Evolutionary conservation across 1,284 basidiomycete genomes (phyloP), one percentile per base, ranked within the genome.

Genomic region (Cryptococcus depauperatus): DNA sequence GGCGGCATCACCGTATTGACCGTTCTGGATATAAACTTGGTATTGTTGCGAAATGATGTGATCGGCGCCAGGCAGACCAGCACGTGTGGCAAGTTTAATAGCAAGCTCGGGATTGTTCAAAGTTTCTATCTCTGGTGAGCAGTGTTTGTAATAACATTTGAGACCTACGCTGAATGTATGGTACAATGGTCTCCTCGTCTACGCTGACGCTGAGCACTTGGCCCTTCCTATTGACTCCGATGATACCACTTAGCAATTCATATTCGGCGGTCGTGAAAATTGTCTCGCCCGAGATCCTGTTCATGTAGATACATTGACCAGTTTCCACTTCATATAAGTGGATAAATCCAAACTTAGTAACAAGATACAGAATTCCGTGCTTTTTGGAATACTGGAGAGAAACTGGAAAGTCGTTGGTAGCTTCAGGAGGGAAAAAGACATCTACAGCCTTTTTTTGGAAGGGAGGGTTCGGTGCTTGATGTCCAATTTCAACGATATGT

Each of bases 291-390:
- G 90, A 95, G 69, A 99, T 98, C 55, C 95, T 86, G 79, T 99
- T 98, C 95, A 98, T 99, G 78, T 98, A 99, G 59, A 98, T 84
- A 75, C 95, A 98, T 43, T 90, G 85, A 50, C 93, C 95, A n/a
- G 86, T 82, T 73, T 99, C 95, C 56, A 98, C 80, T 73, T 99
- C 95, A 73, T 99, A 99, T 14, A 99, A 80, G 73, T 98, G 95
- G 64, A 99, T 97, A 75, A 99, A 99, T 41, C 95, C 95, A 69
- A 91, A 98, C 71, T 99, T 99, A 51, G 95, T 98, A 64, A 97
- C 87, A 50, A 99, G 79, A 74, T 95, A 99, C 62, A 96, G 78
- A 71, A 99, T 91, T 39, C 93, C 93, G 72, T 97, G 93, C 64
- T 90, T 88, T 72, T 85, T 83, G 44, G 93, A 98, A 37, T 97